Evolutionary conservation across 2,329 filamentous ascomycete genomes (phyloP).

Genomic region (Paracamarosporium sp.): DNA sequence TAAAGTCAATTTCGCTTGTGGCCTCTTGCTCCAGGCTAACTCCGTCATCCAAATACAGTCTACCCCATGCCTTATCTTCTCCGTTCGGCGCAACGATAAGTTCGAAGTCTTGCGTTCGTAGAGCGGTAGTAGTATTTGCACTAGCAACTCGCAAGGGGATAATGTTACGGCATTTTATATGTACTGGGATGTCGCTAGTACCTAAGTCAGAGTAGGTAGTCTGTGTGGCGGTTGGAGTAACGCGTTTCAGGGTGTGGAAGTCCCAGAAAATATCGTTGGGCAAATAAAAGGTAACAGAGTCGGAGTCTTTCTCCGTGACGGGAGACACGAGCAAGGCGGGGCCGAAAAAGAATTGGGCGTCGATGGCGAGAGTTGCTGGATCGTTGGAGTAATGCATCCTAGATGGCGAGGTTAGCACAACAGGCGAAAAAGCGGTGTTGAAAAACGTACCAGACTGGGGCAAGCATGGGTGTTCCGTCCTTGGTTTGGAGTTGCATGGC

Average conservation of each 20-base stretch:
- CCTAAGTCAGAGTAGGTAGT: conserved; percentile 55
- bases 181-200: conserved; percentile 65
- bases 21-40: conserved; percentile 66
- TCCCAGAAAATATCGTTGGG: conserved; percentile 62
- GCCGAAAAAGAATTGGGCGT: conserved; percentile 66
- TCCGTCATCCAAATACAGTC: conserved; percentile 80
- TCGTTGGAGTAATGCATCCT: conserved; percentile 69
- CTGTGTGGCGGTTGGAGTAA: conserved; percentile 47
- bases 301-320: conserved; percentile 59
- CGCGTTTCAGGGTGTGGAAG: conserved; percentile 38
- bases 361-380: conserved; percentile 55
- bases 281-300: conserved; percentile 62
- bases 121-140: conserved; percentile 67
- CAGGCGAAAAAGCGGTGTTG: background rate
- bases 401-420: background rate
- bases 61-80: conserved; percentile 69
- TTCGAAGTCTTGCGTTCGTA: conserved; percentile 72
- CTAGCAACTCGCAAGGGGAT: conserved; percentile 63
- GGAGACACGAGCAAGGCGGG: conserved; percentile 64
- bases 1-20: conserved; percentile 66
- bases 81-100: conserved; percentile 71
- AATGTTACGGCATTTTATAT: conserved; percentile 69
- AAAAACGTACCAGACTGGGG: conserved; percentile 72
- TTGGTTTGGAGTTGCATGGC: conserved; percentile 66
- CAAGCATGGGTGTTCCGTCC: conserved; percentile 69